Conservation (phyloP, 2,329 filamentous ascomycete genomes). For the Acrocalymma vagum region DNA sequence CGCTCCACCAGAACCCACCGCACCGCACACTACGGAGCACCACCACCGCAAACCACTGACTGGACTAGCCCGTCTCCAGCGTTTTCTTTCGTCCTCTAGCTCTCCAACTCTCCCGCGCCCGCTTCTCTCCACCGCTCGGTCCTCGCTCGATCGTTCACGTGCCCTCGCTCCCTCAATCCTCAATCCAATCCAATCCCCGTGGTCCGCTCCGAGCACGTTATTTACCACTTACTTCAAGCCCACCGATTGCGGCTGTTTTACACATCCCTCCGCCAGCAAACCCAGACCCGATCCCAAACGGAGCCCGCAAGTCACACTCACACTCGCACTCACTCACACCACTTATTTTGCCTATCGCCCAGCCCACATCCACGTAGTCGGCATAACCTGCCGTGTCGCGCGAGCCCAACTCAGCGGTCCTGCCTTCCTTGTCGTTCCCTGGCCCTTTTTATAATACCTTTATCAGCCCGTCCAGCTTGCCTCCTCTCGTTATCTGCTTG, state of each 20-base stretch:
- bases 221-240: no score
- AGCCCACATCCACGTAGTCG: constrained; percentile 9
- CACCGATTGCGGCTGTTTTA: constrained; percentile 33
- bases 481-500: constrained; percentile 16
- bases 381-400: constrained; percentile 10
- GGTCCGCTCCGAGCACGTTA: constrained; percentile 28
- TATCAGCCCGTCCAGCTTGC: constrained; percentile 22
- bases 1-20: no score
- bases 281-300: constrained; percentile 14
- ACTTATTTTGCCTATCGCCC: constrained; percentile 13
- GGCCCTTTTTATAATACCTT: constrained; percentile 28
- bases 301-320: constrained; percentile 13
- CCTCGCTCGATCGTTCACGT: constrained; percentile 25
- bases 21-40: no score
- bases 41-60: background rate
- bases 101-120: constrained; percentile 9
- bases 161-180: constrained; percentile 9
- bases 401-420: constrained; percentile 19
- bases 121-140: background rate
- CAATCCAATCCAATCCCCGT: constrained; percentile 24
- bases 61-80: background rate
- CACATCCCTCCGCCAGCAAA: constrained; percentile 19
- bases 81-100: background rate
- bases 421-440: constrained; percentile 23
- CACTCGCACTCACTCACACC: constrained; percentile 33